Evolutionary conservation across 2,329 filamentous ascomycete species (phyloP), one percentile per base, ranked within the genome.

Genomic region (Neofusicoccum laricinum): DNA sequence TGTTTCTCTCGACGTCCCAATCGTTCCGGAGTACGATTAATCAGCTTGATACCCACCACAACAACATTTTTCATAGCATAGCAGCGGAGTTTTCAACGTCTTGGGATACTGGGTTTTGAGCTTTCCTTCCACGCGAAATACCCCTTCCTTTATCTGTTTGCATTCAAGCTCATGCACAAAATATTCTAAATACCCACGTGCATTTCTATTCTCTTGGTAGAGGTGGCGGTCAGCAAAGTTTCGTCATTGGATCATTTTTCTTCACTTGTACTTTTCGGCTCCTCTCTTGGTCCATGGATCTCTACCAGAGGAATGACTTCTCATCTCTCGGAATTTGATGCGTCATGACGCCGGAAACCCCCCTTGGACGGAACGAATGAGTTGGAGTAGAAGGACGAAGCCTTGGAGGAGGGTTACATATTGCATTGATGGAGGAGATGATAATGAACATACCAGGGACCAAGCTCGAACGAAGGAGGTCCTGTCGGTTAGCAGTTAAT

Each of bases 61-160:
- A 36, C 40, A n/a, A 55, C 49, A 45, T 30, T 53, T 63, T 63
- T 43, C 38, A 63, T 55, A 25, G 61, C 61, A 63, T 63, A 63
- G 61, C 61, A 25, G 41, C 61, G 61, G 61, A 63, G 61, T 63
- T 63, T 62, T 53, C 49, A 49, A 19, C 41, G 38, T 30, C 17
- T 63, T 63, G 40, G 40, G 40, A 63, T 55, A 63, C 34, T 30
- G 25, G 48, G 40, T 34, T n/a, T 25, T 38, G 11, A 46, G 61
- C 48, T 55, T 63, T 32, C 55, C 12, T 41, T 55, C 50, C 25
- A 51, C 21, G 61, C 55, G 55, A 59, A 59, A 63, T 63, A 63
- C 61, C 61, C 61, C 48, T 51, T 38, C 34, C 43, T 38, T 63
- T 51, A 34, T 30, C 61, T 59, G 21, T 63, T 21, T 43, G 49